Evolutionary conservation across 2,329 filamentous ascomycete species (phyloP), one percentile per base, ranked within the genome.

Genomic region (Ceratocystis harringtonii): DNA sequence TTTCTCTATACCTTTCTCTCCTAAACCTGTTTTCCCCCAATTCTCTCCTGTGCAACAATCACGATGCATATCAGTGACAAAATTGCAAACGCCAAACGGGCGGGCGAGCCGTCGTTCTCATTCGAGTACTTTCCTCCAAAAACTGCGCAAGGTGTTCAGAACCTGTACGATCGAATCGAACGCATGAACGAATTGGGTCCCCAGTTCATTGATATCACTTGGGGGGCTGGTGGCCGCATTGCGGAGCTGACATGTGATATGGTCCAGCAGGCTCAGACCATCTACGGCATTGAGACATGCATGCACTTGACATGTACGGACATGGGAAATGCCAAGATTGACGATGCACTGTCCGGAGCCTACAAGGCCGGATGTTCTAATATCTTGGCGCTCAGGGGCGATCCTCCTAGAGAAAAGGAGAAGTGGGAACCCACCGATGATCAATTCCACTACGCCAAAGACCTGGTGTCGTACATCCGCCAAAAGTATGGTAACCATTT

Each of bases 51-150:
- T 32, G 86, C 74, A 28, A 41, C 45, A n/a, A 48, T 43, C 62
- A 41, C 48, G 69, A 97, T 99, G 92, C 94, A 97, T 78, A 92
- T 99, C 81, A 89, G 87, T 70, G 85, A 94, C 72, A 96, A 96
- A 81, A 82, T 99, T 72, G 80, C 84, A 71, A 88, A 92, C 71
- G 86, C 92, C 76, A 85, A 91, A 77, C 82, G 83, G 78, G 84
- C 86, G 72, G 85, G 86, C 74, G 84, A 88, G 72, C 88, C 92
- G 66, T 94, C 91, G 73, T 96, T 96, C 81, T 99, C 94, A 68
- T 99, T 99, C 79, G 94, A 99, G 76, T 99, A 96, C 81, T 99
- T 99, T 78, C 94, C 94, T 63, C 94, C 94, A 48, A 99, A 99
- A 80, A 99, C 94, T 6, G 88, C 90, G 10, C 90, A 94, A 78